A percentile compares a stretch with the other conserved stretches of the same genome.
These are phyloP conservation scores for Nyctanthes arbortristis DNA, from an alignment of 257 asterid genomes.

Conservation along the genomic window DNA sequence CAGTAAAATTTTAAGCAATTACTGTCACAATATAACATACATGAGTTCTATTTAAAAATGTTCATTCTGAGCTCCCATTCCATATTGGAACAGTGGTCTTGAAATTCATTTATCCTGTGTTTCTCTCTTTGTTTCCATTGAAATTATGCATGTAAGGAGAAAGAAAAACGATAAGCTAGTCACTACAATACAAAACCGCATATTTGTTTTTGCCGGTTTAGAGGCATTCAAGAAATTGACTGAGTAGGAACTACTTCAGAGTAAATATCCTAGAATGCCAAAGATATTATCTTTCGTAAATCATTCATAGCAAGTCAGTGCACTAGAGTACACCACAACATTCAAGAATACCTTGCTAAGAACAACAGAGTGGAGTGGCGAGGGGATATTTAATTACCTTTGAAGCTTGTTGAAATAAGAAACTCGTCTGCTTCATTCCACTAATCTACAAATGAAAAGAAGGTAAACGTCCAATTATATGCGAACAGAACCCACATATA, in stretches of 20 bases:
- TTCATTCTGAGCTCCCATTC: neutral
- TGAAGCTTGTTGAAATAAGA: constrained; percentile 90
- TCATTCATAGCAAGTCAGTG: neutral
- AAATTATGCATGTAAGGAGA: neutral
- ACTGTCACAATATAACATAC: neutral
- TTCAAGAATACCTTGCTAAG: neutral
- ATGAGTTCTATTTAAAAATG: neutral
- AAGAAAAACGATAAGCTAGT: neutral
- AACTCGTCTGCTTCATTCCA: constrained; percentile 96
- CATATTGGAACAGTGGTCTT: neutral
- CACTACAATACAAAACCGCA: too few relatives aligned
- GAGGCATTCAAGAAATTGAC: neutral
- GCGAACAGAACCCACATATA: constrained; percentile 15
- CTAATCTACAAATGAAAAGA: constrained; percentile 57
- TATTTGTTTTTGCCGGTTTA: neutral
- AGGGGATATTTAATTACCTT: constrained; percentile 48
- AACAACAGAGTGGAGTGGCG: neutral
- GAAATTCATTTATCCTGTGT: neutral
- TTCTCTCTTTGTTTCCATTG: neutral
- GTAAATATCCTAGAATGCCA: neutral
- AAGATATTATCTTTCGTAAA: neutral
- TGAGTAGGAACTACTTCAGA: neutral
- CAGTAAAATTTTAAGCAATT: neutral
- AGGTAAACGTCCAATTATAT: constrained; percentile 18
- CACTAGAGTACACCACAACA: neutral